Evolutionary conservation across 2,329 filamentous ascomycete genomes (phyloP).

Genomic region (Diaporthe caulivora): DNA sequence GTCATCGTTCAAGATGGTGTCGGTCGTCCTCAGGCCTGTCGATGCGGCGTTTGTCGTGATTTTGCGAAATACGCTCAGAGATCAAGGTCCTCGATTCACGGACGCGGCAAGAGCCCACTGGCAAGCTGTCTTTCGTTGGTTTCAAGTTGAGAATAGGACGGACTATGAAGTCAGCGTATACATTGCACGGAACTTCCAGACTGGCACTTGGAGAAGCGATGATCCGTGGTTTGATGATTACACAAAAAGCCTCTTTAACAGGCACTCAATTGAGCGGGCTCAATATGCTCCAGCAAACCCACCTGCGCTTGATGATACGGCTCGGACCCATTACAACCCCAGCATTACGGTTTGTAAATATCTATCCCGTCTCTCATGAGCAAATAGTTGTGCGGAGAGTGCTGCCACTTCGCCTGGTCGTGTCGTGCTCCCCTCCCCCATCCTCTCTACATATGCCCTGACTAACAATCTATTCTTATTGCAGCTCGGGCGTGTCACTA

Average conservation of each 20-base stretch:
- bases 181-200: slow-evolving; percentile 19
- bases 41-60: slow-evolving; percentile 1
- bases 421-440: background rate
- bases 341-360: slow-evolving; percentile 13
- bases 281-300: background rate
- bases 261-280: background rate
- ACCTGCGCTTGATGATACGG: background rate
- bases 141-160: background rate
- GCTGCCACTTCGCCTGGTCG: background rate
- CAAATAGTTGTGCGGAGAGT: background rate
- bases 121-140: background rate
- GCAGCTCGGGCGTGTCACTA: slow-evolving; percentile 1
- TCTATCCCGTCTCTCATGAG: background rate
- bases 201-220: background rate
- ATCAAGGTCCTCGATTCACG: background rate
- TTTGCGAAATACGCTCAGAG: background rate
- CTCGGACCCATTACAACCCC: background rate
- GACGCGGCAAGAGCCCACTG: background rate
- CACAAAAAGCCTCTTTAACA: slow-evolving; percentile 37
- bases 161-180: background rate
- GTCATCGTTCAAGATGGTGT: slow-evolving; percentile 18
- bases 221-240: slow-evolving; percentile 26
- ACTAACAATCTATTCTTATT: background rate
- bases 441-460: background rate
- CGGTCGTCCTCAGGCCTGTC: background rate